These are phyloP conservation scores for Stemphylium beticola DNA, from an alignment of 2,329 filamentous ascomycete genomes.

Conservation along the genomic window DNA sequence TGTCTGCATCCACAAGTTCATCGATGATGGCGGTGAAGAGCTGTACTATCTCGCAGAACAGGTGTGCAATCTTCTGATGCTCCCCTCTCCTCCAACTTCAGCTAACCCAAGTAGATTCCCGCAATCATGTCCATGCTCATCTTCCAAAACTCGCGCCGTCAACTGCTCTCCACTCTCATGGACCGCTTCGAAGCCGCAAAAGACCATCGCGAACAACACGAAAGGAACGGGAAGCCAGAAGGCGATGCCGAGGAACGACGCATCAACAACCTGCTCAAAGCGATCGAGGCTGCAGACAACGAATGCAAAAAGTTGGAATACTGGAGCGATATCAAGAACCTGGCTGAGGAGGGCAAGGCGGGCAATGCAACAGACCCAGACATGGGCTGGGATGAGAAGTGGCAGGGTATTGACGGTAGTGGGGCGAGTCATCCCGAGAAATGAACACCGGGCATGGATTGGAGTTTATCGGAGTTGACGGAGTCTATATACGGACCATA, in stretches of 20 bases:
- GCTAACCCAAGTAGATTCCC: slow-evolving; percentile 38
- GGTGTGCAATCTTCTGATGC: slow-evolving; percentile 42
- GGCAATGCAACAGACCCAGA: slow-evolving; percentile 40
- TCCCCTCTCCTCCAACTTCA: not conserved
- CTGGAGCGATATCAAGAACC: slow-evolving; percentile 73
- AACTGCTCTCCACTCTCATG: slow-evolving; percentile 74
- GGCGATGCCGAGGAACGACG: slow-evolving; percentile 58
- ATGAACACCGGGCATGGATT: slow-evolving; percentile 3
- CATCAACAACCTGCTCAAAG: slow-evolving; percentile 73
- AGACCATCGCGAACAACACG: slow-evolving; percentile 57
- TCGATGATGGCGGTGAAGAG: slow-evolving; percentile 74
- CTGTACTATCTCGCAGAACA: slow-evolving; percentile 73
- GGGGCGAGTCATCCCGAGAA: slow-evolving; percentile 40
- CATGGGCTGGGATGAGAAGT: slow-evolving; percentile 46
- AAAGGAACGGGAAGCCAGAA: slow-evolving; percentile 50
- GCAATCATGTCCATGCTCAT: slow-evolving; percentile 71
- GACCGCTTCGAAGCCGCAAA: slow-evolving; percentile 60
- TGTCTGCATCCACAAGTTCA: slow-evolving; percentile 79
- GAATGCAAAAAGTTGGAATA: slow-evolving; percentile 83
- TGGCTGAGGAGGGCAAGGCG: slow-evolving; percentile 48
- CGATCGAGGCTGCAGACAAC: slow-evolving; percentile 76
- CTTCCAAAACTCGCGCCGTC: slow-evolving; percentile 84
- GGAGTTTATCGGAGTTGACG: slow-evolving; percentile 10
- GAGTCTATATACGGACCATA: not conserved
- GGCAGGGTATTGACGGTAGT: slow-evolving; percentile 49